Evolutionary conservation across 306 rosid species (phyloP).

Genomic region (Castanea crenata): DNA sequence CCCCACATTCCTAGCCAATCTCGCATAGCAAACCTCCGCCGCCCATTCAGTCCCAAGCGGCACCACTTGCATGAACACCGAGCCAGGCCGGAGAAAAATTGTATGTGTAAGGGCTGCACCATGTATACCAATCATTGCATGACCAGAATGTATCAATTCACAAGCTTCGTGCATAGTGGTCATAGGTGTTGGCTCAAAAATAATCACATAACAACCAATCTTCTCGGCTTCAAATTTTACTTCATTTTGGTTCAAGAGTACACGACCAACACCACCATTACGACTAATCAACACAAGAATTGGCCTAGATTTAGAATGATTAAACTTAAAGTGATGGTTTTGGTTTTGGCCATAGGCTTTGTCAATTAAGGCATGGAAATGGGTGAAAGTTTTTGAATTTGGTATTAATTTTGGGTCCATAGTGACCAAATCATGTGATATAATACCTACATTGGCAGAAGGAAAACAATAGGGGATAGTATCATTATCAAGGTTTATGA

Average conservation of each 20-base stretch:
- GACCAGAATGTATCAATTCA: slow-evolving; percentile 29
- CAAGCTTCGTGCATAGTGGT: slow-evolving; percentile 24
- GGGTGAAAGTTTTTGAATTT: slow-evolving; percentile 11
- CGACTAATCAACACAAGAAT: slow-evolving; percentile 11
- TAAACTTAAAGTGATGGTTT: neutral
- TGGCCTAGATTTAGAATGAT: neutral
- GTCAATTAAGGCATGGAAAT: slow-evolving; percentile 33
- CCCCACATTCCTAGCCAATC: slow-evolving; percentile 17
- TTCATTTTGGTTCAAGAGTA: slow-evolving; percentile 23
- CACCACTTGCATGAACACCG: slow-evolving; percentile 40
- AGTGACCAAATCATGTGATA: slow-evolving; percentile 38
- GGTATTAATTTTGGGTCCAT: slow-evolving; percentile 24
- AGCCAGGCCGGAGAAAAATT: slow-evolving; percentile 29
- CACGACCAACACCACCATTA: neutral
- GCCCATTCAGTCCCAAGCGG: slow-evolving; percentile 41
- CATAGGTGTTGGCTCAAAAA: slow-evolving; percentile 24
- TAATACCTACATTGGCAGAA: slow-evolving; percentile 36
- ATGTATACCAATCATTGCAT: slow-evolving; percentile 43
- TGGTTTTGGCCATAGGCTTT: slow-evolving; percentile 18
- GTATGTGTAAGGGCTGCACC: slow-evolving; percentile 44
- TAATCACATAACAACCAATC: slow-evolving; percentile 32
- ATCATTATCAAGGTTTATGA: slow-evolving; percentile 40
- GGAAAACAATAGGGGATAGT: slow-evolving; percentile 41
- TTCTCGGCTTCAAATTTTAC: slow-evolving; percentile 7
- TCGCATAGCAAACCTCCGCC: slow-evolving; percentile 22